These are phyloP conservation scores for Daldinia bambusicola DNA, from an alignment of 495 filamentous ascomycete species.

Conservation along the genomic window DNA sequence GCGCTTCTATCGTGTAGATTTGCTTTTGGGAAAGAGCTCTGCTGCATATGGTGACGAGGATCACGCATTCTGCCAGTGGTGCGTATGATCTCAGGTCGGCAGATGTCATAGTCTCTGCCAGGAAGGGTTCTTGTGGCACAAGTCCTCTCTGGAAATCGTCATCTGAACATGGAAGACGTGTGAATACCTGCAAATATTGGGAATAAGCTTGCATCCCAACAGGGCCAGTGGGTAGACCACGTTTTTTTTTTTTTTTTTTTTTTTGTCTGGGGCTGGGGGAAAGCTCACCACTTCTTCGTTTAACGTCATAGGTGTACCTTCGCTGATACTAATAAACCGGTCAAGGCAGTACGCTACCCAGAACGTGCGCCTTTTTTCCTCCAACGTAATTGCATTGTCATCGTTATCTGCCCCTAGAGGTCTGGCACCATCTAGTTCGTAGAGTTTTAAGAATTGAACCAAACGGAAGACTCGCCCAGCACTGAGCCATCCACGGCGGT, in stretches of 20 bases:
- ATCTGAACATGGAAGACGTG: conserved; percentile 61
- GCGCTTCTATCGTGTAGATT: conserved; percentile 40
- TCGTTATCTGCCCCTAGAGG: conserved; percentile 24
- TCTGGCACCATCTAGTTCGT: conserved; percentile 59
- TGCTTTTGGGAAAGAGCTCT: conserved; percentile 59
- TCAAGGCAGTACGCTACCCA: conserved; percentile 68
- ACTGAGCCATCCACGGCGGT: conserved; percentile 63
- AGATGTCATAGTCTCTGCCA: conserved; percentile 57
- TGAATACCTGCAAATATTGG: conserved; percentile 48
- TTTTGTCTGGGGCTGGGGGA: not conserved
- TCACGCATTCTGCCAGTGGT: conserved; percentile 59
- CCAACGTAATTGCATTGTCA: conserved; percentile 48
- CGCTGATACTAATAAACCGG: conserved; percentile 60
- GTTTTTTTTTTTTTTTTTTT: no score
- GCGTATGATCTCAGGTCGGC: conserved; percentile 51
- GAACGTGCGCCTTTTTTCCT: conserved; percentile 64
- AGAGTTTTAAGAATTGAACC: conserved; percentile 60
- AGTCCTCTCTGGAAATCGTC: conserved; percentile 62
- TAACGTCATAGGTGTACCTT: conserved; percentile 60
- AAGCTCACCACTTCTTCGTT: conserved; percentile 61
- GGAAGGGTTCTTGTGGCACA: conserved; percentile 54
- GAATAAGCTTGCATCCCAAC: conserved; percentile 2
- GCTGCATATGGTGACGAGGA: conserved; percentile 61
- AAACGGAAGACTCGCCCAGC: conserved; percentile 65
- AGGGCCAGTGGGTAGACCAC: no score